These are phyloP conservation scores for Suillus paluster DNA, from an alignment of 768 basidiomycete genomes.

Conservation along the genomic window DNA sequence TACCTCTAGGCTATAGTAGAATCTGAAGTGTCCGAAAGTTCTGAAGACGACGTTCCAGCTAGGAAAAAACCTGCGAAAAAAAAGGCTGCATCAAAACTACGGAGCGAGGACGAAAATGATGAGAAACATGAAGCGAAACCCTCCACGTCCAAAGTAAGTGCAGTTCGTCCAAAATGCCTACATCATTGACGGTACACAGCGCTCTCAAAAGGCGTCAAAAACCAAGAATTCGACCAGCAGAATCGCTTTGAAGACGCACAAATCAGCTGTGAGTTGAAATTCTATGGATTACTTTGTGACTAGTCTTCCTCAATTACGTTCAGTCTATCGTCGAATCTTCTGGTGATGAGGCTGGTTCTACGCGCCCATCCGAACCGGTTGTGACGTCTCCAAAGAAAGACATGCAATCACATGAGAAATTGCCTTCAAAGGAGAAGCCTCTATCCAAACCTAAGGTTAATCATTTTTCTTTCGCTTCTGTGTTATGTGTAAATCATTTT, in stretches of 20 bases:
- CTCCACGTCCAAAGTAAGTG: background rate
- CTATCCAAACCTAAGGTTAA: conserved; percentile 2
- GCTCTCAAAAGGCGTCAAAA: background rate
- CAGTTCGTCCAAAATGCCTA: background rate
- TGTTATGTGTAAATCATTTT: conserved; percentile 4
- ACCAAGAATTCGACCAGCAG: background rate
- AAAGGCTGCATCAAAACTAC: background rate
- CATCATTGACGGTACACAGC: background rate
- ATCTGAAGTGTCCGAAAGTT: background rate
- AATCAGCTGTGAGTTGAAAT: conserved; percentile 9
- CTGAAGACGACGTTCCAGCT: background rate
- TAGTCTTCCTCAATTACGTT: background rate
- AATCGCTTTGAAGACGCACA: conserved; percentile 5
- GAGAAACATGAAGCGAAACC: background rate
- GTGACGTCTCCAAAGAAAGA: conserved; percentile 15
- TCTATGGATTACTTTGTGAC: background rate
- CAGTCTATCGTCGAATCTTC: conserved; percentile 35
- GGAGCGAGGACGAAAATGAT: background rate
- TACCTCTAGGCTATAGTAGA: background rate
- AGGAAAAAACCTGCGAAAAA: background rate
- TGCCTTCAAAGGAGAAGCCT: conserved; percentile 19
- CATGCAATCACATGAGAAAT: conserved; percentile 4
- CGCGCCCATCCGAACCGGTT: background rate
- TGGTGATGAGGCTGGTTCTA: conserved; percentile 26
- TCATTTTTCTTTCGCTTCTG: background rate